phyloP scores from a whole-genome alignment of 2,329 filamentous ascomycete species.

The Ampelomyces quisqualis region DNA sequence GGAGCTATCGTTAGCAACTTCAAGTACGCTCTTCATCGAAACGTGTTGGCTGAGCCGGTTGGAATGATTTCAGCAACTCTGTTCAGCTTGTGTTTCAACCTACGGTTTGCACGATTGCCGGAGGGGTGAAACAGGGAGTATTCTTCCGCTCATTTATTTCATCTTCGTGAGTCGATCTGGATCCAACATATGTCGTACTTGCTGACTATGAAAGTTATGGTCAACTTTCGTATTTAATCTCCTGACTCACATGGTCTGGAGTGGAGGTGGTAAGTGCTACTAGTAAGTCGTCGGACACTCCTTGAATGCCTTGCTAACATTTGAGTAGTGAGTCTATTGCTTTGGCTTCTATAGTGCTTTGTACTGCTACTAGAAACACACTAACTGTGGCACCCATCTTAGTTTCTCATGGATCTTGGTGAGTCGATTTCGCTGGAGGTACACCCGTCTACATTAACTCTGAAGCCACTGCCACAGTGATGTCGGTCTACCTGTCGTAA shows the following conservation, averaged over 20 bases:
- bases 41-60: slow-evolving; percentile 51
- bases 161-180: slow-evolving; percentile 42
- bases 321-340: no score
- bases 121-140: slow-evolving; percentile 51
- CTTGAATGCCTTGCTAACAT: no score
- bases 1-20: slow-evolving; percentile 50
- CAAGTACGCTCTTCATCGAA: slow-evolving; percentile 49
- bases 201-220: slow-evolving; percentile 44
- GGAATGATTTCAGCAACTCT: slow-evolving; percentile 54
- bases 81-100: slow-evolving; percentile 55
- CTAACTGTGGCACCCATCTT: no score
- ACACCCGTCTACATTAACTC: slow-evolving; percentile 41
- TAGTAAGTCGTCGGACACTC: no score
- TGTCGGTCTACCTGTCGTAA: slow-evolving; percentile 55
- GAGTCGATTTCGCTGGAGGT: slow-evolving; percentile 52
- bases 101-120: slow-evolving; percentile 55
- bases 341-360: no score
- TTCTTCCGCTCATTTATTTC: slow-evolving; percentile 52
- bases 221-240: slow-evolving; percentile 53
- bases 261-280: no score
- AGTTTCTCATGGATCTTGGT: slow-evolving; percentile 48
- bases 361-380: no score
- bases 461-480: slow-evolving; percentile 47
- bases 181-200: not conserved
- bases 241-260: slow-evolving; percentile 54